A percentile compares a stretch with the other conserved stretches of the same genome.
These are phyloP conservation scores for Eucalyptus erythrocorys DNA, from an alignment of 345 rosid species.

Conservation along the genomic window DNA sequence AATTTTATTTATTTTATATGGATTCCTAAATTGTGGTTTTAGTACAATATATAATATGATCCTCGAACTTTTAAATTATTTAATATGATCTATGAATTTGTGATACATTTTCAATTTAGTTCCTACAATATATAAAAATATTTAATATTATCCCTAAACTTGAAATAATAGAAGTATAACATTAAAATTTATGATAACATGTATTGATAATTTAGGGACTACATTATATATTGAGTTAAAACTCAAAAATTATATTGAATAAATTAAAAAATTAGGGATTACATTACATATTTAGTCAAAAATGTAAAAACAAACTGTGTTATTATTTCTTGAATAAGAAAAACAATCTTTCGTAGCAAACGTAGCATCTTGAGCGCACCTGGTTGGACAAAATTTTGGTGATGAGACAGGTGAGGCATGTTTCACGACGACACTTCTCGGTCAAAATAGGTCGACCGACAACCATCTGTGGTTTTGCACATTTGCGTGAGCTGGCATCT, in stretches of 20 bases:
- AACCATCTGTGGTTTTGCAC: neutral
- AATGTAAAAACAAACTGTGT: fast-evolving
- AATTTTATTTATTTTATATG: no score
- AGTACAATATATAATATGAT: no score
- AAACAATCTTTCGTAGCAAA: neutral
- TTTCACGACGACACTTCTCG: neutral
- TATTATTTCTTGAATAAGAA: neutral
- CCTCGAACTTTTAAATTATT: no score
- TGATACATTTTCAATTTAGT: fast-evolving
- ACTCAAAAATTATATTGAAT: fast-evolving
- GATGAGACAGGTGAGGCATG: neutral
- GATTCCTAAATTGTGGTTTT: no score
- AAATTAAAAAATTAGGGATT: no score
- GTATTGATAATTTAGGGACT: fast-evolving
- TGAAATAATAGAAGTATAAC: neutral
- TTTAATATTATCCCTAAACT: no score
- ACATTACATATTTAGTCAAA: no score
- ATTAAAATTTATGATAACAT: no score
- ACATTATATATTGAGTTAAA: no score
- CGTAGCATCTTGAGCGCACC: neutral
- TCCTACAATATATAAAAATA: no score
- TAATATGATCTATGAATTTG: no score
- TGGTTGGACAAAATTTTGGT: neutral
- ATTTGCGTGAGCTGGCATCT: neutral
- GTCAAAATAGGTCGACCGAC: neutral